Evolutionary conservation across 106 monocot species (phyloP), one percentile per base, ranked within the genome.

Genomic region (Acanthochlamys bracteata): DNA sequence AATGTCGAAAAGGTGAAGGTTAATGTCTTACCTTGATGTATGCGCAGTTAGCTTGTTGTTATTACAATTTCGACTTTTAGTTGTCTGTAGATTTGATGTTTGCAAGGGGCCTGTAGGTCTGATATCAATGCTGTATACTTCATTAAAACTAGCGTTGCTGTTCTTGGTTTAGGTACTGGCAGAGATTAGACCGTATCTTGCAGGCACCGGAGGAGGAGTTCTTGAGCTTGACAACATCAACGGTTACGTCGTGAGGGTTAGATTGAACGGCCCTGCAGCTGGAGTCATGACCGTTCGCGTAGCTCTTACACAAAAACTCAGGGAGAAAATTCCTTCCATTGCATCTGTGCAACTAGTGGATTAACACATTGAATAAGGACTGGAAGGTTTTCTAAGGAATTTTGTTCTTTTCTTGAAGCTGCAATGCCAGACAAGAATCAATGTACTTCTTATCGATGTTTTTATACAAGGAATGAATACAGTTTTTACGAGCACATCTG

Each of bases 251-350:
- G 90, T 90, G 23, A 84, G 79, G 57, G 73, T 91, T 49, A 75
- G 78, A 59, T 53, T 90, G n/a, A 84, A 78, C 39, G 87, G 90
- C 10, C 86, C 86, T 52, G 95, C 95, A 25, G 89, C 90, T 7
- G 73, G 64, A 14, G 95, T 96, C 11, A 96, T 90, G 84, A 90
- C 95, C 8, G 86, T 95, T 42, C 86, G 90, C 52, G 95, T 95
- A 43, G 89, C 95, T 59, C 72, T 90, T 26, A 88, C 87, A 11
- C 90, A 95, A 54, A 90, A 95, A 65, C 59, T 90, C 43, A 77
- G 85, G 25, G 94, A 95, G 67, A 95, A 95, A 53, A 95, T 95
- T 68, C 90, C 90, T 57, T 79, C 73, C 1, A 95, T 95, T 67
- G 77, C 80, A 43, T 79, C 89, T 57, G 86, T 90, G 25, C 84